phyloP scores from a whole-genome alignment of 192 early-diverging fungal species.

The Coemansia sp. region DNA sequence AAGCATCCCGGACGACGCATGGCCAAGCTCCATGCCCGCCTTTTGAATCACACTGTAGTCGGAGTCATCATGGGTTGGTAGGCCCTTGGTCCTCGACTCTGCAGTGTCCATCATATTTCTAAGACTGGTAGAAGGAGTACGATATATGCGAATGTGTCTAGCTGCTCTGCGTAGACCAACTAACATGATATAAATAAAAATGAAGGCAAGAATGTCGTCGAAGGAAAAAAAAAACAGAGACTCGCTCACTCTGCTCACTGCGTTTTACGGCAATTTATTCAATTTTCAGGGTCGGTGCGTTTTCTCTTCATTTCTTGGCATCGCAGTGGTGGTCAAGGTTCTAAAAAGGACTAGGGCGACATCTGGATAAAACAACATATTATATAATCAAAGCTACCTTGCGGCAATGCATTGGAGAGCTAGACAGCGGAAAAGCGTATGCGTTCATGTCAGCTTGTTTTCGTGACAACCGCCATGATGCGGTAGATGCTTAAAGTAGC shows the following conservation, averaged over 20 bases:
- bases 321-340: too few relatives aligned
- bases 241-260: background rate
- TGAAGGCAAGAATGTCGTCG: background rate
- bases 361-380: too few relatives aligned
- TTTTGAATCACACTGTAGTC: constrained; percentile 37
- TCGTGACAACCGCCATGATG: too few relatives aligned
- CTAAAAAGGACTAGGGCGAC: too few relatives aligned
- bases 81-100: background rate
- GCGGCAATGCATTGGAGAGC: too few relatives aligned
- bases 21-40: constrained; percentile 30
- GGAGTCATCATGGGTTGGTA: constrained; percentile 19
- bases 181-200: background rate
- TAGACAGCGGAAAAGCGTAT: too few relatives aligned
- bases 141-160: background rate
- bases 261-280: background rate
- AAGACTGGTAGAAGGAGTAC: background rate
- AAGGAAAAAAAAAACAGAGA: background rate
- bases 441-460: too few relatives aligned
- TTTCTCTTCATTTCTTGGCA: too few relatives aligned
- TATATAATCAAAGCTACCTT: too few relatives aligned
- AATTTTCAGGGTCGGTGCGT: too few relatives aligned
- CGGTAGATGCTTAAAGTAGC: too few relatives aligned
- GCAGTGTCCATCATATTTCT: background rate
- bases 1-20: constrained; percentile 13
- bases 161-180: background rate